Percentiles rank a stretch among this genome's conserved stretches.
phyloP scores from a whole-genome alignment of 768 basidiomycete species.

The Lactarius quietus region DNA sequence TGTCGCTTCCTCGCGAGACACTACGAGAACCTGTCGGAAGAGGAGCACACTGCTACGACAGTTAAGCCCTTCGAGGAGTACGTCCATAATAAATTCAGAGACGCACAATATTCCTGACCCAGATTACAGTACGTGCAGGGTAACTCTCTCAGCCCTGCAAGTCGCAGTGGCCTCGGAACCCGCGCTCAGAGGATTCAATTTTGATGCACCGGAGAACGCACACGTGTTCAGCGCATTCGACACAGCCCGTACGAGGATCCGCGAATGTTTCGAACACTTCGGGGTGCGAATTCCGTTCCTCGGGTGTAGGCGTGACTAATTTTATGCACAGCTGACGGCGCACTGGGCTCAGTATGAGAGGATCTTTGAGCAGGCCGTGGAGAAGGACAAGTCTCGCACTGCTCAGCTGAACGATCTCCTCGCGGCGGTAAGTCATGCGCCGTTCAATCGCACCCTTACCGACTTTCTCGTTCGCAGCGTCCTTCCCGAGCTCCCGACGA shows the following conservation, averaged over 20 bases:
- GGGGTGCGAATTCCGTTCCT: slow-evolving; percentile 4
- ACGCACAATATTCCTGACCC: background rate
- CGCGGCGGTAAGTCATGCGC: slow-evolving; percentile 9
- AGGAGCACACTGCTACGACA: slow-evolving; percentile 15
- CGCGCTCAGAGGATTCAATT: slow-evolving; percentile 1
- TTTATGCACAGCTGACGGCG: slow-evolving; percentile 4
- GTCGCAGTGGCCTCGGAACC: slow-evolving; percentile 10
- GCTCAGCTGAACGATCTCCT: slow-evolving; percentile 16
- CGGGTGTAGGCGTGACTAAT: background rate
- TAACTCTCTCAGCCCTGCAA: slow-evolving; percentile 11
- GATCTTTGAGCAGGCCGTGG: slow-evolving; percentile 17
- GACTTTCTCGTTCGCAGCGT: background rate
- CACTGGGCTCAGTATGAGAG: slow-evolving; percentile 20
- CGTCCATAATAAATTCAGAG: background rate
- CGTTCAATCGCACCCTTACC: background rate
- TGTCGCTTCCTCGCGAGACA: slow-evolving; percentile 23
- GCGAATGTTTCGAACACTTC: slow-evolving; percentile 16
- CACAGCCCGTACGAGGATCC: slow-evolving; percentile 13
- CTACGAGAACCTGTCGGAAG: slow-evolving; percentile 16
- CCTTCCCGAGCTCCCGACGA: slow-evolving; percentile 5
- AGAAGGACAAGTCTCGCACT: slow-evolving; percentile 19
- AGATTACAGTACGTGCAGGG: slow-evolving; percentile 11
- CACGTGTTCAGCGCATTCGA: background rate
- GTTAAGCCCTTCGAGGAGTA: slow-evolving; percentile 21
- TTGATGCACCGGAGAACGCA: slow-evolving; percentile 16